These are phyloP conservation scores for Salmacisia buchloeana DNA, from an alignment of 1,284 basidiomycete genomes.

Conservation along the genomic window DNA sequence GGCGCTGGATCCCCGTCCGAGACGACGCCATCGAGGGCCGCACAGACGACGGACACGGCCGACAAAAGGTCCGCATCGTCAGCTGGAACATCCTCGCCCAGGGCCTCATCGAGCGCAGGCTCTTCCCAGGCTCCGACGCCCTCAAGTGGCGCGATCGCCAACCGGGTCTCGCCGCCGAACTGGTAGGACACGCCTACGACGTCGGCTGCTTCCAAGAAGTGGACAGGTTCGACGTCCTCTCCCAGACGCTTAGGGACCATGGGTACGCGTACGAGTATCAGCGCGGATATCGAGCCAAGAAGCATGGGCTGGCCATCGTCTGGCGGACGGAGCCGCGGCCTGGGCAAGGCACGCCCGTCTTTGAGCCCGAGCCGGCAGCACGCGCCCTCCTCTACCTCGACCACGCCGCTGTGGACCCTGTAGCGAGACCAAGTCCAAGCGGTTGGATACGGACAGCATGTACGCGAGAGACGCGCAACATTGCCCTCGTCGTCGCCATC, in stretches of 20 bases:
- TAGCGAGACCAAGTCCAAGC: slow-evolving; percentile 12
- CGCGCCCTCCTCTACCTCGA: not conserved
- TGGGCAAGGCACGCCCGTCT: not conserved
- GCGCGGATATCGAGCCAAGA: slow-evolving; percentile 45
- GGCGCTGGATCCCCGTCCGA: too few relatives aligned
- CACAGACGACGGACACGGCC: too few relatives aligned
- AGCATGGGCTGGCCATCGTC: slow-evolving; percentile 44
- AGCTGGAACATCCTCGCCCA: too few relatives aligned
- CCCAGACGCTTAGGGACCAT: slow-evolving; percentile 21
- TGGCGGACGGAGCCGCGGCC: slow-evolving; percentile 23
- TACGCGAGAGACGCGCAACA: slow-evolving; percentile 32
- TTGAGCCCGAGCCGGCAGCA: not conserved
- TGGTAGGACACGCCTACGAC: slow-evolving; percentile 48
- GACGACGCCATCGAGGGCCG: too few relatives aligned
- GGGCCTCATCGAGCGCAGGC: slow-evolving; percentile 51
- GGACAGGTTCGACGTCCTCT: slow-evolving; percentile 48
- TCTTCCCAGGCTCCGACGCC: slow-evolving; percentile 53
- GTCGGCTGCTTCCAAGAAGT: slow-evolving; percentile 53
- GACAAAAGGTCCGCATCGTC: too few relatives aligned
- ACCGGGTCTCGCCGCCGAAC: slow-evolving; percentile 32
- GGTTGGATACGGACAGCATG: not conserved
- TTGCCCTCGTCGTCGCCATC: slow-evolving; percentile 39
- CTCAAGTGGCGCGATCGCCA: slow-evolving; percentile 50
- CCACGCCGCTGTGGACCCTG: slow-evolving; percentile 13
- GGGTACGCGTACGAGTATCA: slow-evolving; percentile 40